Evolutionary conservation across 306 rosid species (phyloP).

Genomic region (Pachyrhizus erosus): DNA sequence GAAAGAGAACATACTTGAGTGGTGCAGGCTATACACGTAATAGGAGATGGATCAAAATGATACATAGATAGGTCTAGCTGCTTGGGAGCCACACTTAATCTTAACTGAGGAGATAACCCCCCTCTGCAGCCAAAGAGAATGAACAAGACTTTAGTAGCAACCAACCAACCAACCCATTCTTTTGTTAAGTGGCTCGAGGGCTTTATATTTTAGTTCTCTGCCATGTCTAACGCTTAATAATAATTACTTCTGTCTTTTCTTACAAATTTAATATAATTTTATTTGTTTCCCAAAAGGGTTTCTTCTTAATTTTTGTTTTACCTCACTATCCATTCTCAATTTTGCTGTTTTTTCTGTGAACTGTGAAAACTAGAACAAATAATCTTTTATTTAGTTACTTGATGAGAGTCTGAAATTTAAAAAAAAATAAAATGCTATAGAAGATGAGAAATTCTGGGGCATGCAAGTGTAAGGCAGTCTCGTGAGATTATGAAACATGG

Average conservation of each 20-base stretch:
- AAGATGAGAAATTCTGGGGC: no score
- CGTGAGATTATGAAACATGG: no score
- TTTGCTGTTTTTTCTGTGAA: background rate
- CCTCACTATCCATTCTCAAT: background rate
- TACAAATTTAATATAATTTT: slow-evolving; percentile 10
- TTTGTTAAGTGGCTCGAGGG: slow-evolving; percentile 51
- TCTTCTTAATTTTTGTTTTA: background rate
- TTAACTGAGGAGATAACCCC: slow-evolving; percentile 24
- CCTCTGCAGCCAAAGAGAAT: slow-evolving; percentile 16
- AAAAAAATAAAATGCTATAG: no score
- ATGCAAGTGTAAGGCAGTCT: no score
- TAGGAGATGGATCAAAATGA: slow-evolving; percentile 21
- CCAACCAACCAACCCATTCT: slow-evolving; percentile 49
- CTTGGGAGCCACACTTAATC: slow-evolving; percentile 8
- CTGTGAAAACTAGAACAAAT: background rate
- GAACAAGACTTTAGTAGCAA: slow-evolving; percentile 27
- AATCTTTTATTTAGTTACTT: background rate
- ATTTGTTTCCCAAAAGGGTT: background rate
- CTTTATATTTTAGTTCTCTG: slow-evolving; percentile 45
- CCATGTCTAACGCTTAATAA: slow-evolving; percentile 39
- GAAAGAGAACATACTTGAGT: slow-evolving; percentile 24
- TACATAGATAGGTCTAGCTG: slow-evolving; percentile 24
- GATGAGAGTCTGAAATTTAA: background rate
- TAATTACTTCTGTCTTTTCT: slow-evolving; percentile 30
- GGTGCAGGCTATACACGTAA: background rate